phyloP scores from a whole-genome alignment of 129 eudicot species.

The Centaurea solstitialis region DNA sequence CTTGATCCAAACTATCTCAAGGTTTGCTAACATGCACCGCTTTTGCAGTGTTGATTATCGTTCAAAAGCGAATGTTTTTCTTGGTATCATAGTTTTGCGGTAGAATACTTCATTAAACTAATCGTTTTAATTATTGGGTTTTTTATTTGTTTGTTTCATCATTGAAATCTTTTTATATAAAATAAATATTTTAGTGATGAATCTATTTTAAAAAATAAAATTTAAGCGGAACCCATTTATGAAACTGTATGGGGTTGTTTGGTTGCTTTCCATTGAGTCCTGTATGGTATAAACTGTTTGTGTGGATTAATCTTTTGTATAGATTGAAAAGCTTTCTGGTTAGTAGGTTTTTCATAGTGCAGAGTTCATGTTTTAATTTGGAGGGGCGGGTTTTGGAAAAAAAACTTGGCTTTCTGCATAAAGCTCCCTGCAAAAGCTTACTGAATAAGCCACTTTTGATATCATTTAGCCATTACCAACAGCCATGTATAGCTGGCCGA shows the following conservation, averaged over 20 bases:
- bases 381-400: too few relatives aligned
- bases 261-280: too few relatives aligned
- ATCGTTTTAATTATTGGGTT: not conserved
- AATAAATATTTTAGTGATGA: not conserved
- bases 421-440: too few relatives aligned
- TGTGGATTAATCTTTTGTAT: too few relatives aligned
- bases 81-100: not conserved
- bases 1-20: slow-evolving; percentile 74
- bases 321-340: too few relatives aligned
- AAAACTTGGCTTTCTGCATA: too few relatives aligned
- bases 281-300: too few relatives aligned
- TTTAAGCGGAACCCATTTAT: not conserved
- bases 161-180: not conserved
- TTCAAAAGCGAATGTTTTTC: not conserved
- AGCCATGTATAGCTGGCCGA: too few relatives aligned
- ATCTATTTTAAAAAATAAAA: not conserved
- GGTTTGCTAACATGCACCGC: slow-evolving; percentile 49
- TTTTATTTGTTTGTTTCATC: not conserved
- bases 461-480: too few relatives aligned
- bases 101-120: not conserved
- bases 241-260: not conserved
- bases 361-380: too few relatives aligned
- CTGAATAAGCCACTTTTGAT: too few relatives aligned
- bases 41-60: not conserved
- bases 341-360: too few relatives aligned